phyloP scores from a whole-genome alignment of 345 rosid genomes.

The Passiflora organensis region DNA sequence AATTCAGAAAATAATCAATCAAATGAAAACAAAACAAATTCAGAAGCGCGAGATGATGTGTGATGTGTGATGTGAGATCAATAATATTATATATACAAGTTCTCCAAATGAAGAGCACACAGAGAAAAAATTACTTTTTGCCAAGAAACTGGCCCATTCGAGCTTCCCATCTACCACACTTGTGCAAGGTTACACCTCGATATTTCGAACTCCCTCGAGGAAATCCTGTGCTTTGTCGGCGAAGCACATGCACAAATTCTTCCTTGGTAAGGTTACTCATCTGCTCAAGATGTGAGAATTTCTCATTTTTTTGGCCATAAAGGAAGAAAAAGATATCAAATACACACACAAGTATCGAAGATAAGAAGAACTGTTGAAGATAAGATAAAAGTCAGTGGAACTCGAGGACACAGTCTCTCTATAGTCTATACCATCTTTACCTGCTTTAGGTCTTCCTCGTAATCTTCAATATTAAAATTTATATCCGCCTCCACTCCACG shows the following conservation, averaged over 20 bases:
- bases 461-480: constrained; percentile 76
- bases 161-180: constrained; percentile 99
- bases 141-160: constrained; percentile 92
- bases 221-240: constrained; percentile 94
- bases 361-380: constrained; percentile 23
- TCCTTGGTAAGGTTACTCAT: constrained; percentile 84
- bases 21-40: background rate
- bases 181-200: constrained; percentile 96
- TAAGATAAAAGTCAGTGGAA: constrained; percentile 19
- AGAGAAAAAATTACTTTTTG: constrained; percentile 52
- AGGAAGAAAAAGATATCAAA: constrained; percentile 2
- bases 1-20: background rate
- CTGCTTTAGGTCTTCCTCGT: constrained; percentile 88
- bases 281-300: constrained; percentile 36
- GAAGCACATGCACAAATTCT: constrained; percentile 89
- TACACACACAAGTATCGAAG: background rate
- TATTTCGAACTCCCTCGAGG: constrained; percentile 96
- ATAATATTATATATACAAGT: too few species aligned
- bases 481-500: constrained; percentile 94
- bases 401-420: background rate
- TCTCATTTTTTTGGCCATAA: constrained; percentile 1
- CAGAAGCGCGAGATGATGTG: too few species aligned
- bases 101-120: too few species aligned
- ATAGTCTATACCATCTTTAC: constrained; percentile 20
- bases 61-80: background rate